Base-by-base conservation (phyloP, 176 grass and related monocot genomes). In the Elaeis guineensis region DNA sequence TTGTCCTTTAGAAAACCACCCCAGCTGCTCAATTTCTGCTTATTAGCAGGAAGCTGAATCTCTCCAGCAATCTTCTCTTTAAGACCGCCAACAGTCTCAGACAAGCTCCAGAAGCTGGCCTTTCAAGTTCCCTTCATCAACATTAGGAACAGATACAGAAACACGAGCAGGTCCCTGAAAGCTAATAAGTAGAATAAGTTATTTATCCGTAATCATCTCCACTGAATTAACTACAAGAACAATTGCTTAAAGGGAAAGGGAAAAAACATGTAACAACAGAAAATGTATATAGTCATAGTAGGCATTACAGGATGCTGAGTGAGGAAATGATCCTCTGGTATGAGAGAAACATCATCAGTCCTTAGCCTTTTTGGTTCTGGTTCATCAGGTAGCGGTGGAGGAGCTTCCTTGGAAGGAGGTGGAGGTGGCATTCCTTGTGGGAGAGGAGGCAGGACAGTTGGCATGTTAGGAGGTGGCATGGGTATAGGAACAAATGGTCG, bases 61-160 rank as follows among this genome's bases (percentile, higher is more conserved):
- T 98, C 93, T 57, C 87, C 93, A 60, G 87, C 87, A 83, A 98
- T 92, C 57, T 89, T 89, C 81, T 98, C 87, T 69, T 98, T 98
- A 18, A 98, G 76, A 77, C 84, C 86, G 61, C 87, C 89, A 5
- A 98, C 62, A 17, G 79, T 85, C 70, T 98, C 93, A 14, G 79
- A 80, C 28, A 98, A 70, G 58, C 59, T 81, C 69, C 79, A 98
- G 75, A 70, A 89, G 55, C 72, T 39, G 35, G 35, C 93, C 93
- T 67, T 79, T 84, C 73, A 98, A 78, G 68, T 92, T 98, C 25
- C 93, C 93, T 85, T 98, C 93, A 67, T 98, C 93, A 73, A 85
- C 64, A 51, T 83, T 92, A 59, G 93, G 87, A 61, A 98, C 93
- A 44, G 87, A 83, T 23, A 98, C 79, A 19, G 74, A 85, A 55